A percentile compares a stretch with the other conserved stretches of the same genome.
Evolutionary conservation across 2,329 filamentous ascomycete species (phyloP).

Genomic region (Epichloe baconii): DNA sequence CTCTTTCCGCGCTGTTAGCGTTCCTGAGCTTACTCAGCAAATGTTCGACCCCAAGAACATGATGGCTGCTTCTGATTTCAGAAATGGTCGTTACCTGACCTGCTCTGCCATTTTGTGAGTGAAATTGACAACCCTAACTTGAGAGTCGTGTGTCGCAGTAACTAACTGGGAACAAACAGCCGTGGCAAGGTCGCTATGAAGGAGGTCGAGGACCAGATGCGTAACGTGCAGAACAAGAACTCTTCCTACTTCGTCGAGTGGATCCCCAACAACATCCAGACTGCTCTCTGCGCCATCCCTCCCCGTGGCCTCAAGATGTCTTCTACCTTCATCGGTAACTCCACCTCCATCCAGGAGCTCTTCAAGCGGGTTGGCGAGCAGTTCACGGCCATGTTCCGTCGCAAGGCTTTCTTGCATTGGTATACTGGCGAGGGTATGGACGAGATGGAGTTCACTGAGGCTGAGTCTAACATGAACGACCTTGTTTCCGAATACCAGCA

Average conservation of each 20-base stretch:
- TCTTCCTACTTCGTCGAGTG: conserved; percentile 98
- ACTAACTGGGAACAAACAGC: conserved; percentile 33
- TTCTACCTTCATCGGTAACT: conserved; percentile 97
- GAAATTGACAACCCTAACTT: background rate
- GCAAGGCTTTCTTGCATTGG: conserved; percentile 99
- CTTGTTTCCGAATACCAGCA: conserved; percentile 99
- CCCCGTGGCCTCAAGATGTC: conserved; percentile 97
- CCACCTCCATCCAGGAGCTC: conserved; percentile 97
- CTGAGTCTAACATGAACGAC: conserved; percentile 99
- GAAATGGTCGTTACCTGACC: conserved; percentile 97
- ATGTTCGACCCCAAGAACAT: conserved; percentile 99
- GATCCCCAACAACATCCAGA: conserved; percentile 99
- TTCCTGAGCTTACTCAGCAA: conserved; percentile 97
- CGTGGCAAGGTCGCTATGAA: conserved; percentile 99
- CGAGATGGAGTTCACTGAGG: conserved; percentile 99
- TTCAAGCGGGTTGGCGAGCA: conserved; percentile 99
- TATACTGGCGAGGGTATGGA: conserved; percentile 99
- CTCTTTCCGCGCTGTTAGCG: conserved; percentile 93
- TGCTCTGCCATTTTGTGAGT: conserved; percentile 95
- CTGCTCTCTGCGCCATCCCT: conserved; percentile 95
- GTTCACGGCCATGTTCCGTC: conserved; percentile 99
- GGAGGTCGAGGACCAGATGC: conserved; percentile 99
- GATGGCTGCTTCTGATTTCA: conserved; percentile 99
- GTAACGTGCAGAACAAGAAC: conserved; percentile 99
- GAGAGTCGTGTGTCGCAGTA: background rate